Evolutionary conservation across 139 green algal species (phyloP).

Genomic region (Limnomonas spitsbergensis): DNA sequence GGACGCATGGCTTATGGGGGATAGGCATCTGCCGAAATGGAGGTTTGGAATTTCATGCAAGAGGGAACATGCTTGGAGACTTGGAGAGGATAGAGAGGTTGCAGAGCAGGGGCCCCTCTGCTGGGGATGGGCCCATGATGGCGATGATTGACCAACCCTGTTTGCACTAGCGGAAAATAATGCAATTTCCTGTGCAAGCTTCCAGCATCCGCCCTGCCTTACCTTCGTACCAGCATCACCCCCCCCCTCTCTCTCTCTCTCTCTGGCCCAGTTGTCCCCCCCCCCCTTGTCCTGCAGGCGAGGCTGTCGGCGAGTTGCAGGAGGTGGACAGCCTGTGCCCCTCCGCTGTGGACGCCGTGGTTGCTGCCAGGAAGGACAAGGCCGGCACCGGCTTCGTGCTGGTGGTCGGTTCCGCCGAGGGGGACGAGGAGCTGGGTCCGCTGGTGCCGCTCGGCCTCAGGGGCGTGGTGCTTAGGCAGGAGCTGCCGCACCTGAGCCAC

Average conservation of each 20-base stretch:
- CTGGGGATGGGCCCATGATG: too few species aligned
- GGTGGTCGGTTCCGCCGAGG: conserved; percentile 68
- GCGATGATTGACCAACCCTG: too few species aligned
- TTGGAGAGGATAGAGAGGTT: too few species aligned
- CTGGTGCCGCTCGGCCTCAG: conserved; percentile 55
- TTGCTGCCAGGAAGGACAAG: conserved; percentile 18
- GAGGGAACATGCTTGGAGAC: not conserved
- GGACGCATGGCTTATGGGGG: not conserved
- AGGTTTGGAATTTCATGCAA: not conserved
- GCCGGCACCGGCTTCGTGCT: conserved; percentile 44
- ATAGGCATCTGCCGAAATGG: not conserved
- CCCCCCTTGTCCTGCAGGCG: conserved; percentile 37
- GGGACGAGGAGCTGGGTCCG: conserved; percentile 91
- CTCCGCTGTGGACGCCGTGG: conserved; percentile 39
- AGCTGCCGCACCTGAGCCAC: conserved; percentile 92
- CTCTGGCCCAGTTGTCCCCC: too few species aligned
- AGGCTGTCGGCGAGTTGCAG: conserved; percentile 61
- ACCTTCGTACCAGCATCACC: too few species aligned
- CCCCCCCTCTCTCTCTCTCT: too few species aligned
- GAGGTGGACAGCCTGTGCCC: conserved; percentile 59
- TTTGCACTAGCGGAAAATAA: too few species aligned
- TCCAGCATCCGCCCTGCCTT: too few species aligned
- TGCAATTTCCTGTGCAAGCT: too few species aligned
- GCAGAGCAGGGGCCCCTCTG: too few species aligned
- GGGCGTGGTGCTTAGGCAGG: conserved; percentile 82